Base-by-base conservation (phyloP, 257 asterid species). In the Nicotiana undulata region DNA sequence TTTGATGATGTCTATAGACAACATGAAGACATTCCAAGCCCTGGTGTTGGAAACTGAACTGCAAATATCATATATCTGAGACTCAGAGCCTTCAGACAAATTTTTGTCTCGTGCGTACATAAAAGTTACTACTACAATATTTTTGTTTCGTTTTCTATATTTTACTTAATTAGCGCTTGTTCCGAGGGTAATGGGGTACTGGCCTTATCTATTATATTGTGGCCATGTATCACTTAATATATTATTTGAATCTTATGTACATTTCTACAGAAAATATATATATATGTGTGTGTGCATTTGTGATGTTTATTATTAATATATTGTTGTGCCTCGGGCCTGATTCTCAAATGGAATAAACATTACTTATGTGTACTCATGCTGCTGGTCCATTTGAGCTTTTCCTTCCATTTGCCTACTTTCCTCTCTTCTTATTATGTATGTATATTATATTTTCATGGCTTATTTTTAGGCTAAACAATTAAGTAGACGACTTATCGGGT, bases 11-110 rank as follows among this genome's bases (percentile, higher is more conserved):
- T 72, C 40, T 72, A 72, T 15, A 72, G 78, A 72, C 60, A 72
- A 72, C 78, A 72, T 15, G 40, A 72, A 46, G 78, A 72, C 46
- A 72, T 46, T 72, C 78, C 78, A 0, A 72, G 78, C 4, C 78
- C 78, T 72, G 78, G 78, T 24, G 78, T 72, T 18, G 78, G 78
- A 72, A 72, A 72, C 32, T 72, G 77, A 70, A 31, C 12, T 64
- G 6, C 3, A 16, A 65, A 0, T 3, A 72, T 18, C 26, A 55
- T 55, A 18, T 18, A 55, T 13, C 77, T 40, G 0, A 37, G 4
- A 68, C 77, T 40, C 0, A 37, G 4, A 68, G 32, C 9, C 56
- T 68, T 68, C 76, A 68, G 12, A 68, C 4, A 70, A 70, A 44
- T 20, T 70, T 29, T 64, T 24, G 22, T 46, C 78, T 68, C 15